phyloP scores from a whole-genome alignment of 139 green algal genomes.

The Tetradesmus lagerheimii region DNA sequence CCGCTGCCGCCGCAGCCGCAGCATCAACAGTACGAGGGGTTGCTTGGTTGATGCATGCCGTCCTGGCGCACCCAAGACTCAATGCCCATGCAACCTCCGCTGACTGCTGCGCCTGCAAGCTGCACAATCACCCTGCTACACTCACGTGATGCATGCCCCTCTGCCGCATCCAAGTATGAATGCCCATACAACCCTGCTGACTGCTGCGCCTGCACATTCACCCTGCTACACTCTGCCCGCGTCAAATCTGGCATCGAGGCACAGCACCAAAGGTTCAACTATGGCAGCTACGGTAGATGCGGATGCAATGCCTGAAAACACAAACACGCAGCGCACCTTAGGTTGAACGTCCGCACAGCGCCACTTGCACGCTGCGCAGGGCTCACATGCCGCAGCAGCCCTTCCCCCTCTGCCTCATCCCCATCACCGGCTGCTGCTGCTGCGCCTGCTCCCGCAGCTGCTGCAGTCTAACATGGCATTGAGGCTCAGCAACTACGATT shows the following conservation, averaged over 20 bases:
- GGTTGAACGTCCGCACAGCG: conserved; percentile 19
- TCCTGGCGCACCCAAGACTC: too few species aligned
- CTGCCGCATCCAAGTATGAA: background rate
- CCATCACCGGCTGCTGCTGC: background rate
- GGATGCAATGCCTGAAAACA: too few species aligned
- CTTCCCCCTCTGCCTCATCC: background rate
- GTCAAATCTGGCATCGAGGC: too few species aligned
- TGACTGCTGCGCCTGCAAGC: conserved; percentile 6
- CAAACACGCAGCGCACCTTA: too few species aligned
- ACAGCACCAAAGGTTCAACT: too few species aligned
- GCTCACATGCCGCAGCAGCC: background rate
- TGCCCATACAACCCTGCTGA: background rate
- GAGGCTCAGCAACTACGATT: too few species aligned
- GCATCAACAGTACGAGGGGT: too few species aligned
- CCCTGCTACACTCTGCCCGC: background rate
- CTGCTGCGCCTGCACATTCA: background rate
- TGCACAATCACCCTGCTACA: background rate
- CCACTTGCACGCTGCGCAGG: conserved; percentile 25
- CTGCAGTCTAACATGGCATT: too few species aligned
- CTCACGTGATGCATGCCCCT: background rate
- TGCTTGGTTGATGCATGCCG: too few species aligned
- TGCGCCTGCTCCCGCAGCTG: background rate
- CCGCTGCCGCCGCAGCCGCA: too few species aligned
- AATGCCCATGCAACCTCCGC: too few species aligned
- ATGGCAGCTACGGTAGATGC: too few species aligned